Evolutionary conservation across 225 moss, liverwort and hornwort species (phyloP), one percentile per base, ranked within the genome.

Genomic region (Rhytidiadelphus loreus): DNA sequence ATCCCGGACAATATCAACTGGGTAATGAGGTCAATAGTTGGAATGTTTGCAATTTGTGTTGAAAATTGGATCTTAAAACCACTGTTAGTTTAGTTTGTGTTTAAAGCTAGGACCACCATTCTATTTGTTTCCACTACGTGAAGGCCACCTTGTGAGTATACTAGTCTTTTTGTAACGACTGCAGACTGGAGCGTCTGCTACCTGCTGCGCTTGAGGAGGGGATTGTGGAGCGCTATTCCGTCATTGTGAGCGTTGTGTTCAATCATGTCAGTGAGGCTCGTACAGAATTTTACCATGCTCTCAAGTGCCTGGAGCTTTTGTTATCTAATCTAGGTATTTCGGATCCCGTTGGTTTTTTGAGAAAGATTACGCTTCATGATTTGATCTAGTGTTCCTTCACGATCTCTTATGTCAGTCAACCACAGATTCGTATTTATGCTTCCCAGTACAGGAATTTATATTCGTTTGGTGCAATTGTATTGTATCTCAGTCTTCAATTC

Each of bases 221-320:
- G 80, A 93, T 97, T 62, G 92, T 97, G 90, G 97, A 99, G 88
- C 96, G 96, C 32, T 95, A 99, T 93, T 95, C 97, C 28, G 94
- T 91, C 35, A 95, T 99, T 91, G 96, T 99, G 46, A 95, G 96
- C 92, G 95, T 99, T 52, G 99, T 99, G 69, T 95, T 99, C 86
- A 95, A 97, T 88, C 95, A 96, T 75, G 95, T 99, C 85, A 97
- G 99, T 90, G 97, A 97, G 86, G 95, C 92, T 58, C 93, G 93
- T 58, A 84, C 91, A 63, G 95, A 96, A 37, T 97, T 99, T 83
- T 96, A 94, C 93, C 90, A 95, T 77, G 96, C 97, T 74, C 96
- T 99, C 58, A 93, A 95, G 86, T 99, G 99, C 90, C 91, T 99
- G 82, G 95, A 96, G 89, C 79, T 96, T 81, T 82, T 97, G 71